These are phyloP conservation scores for Grosmannia serpens DNA, from an alignment of 2,329 filamentous ascomycete species.

Conservation along the genomic window DNA sequence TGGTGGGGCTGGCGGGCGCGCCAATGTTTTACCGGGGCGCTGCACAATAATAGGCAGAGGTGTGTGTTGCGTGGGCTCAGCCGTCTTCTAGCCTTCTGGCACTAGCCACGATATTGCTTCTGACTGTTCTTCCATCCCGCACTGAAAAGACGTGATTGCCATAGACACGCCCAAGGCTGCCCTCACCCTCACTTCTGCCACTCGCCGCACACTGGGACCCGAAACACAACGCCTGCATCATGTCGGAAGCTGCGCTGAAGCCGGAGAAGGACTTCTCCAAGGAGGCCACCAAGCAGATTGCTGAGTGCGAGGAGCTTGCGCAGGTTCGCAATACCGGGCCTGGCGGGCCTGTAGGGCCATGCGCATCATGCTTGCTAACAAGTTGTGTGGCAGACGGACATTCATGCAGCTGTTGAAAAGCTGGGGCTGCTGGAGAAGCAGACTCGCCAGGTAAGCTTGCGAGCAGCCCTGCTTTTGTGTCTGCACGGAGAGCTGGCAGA, in stretches of 20 bases:
- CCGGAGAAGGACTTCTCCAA: conserved; percentile 98
- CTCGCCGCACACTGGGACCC: neutral
- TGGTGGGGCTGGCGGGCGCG: neutral
- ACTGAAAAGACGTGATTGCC: neutral
- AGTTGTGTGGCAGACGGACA: conserved; percentile 46
- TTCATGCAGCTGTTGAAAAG: conserved; percentile 86
- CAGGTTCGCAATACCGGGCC: conserved; percentile 43
- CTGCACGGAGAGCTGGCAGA: neutral
- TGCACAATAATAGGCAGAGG: conserved; percentile 3
- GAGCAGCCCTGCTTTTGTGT: conserved; percentile 4
- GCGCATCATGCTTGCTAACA: neutral
- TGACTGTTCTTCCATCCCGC: neutral
- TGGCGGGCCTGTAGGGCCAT: neutral
- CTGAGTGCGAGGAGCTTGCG: conserved; percentile 81
- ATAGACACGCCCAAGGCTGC: neutral
- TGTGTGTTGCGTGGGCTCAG: conserved; percentile 9
- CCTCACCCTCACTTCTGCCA: neutral
- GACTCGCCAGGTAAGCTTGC: conserved; percentile 67
- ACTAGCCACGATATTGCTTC: neutral
- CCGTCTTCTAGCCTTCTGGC: neutral
- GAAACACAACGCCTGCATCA: conserved; percentile 26
- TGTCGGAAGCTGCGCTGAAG: conserved; percentile 78
- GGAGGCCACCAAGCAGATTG: conserved; percentile 84
- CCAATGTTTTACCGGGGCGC: neutral
- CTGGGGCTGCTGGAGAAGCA: conserved; percentile 88